phyloP scores from a whole-genome alignment of 1,284 basidiomycete genomes.

The Cryptococcus deneoformans region DNA sequence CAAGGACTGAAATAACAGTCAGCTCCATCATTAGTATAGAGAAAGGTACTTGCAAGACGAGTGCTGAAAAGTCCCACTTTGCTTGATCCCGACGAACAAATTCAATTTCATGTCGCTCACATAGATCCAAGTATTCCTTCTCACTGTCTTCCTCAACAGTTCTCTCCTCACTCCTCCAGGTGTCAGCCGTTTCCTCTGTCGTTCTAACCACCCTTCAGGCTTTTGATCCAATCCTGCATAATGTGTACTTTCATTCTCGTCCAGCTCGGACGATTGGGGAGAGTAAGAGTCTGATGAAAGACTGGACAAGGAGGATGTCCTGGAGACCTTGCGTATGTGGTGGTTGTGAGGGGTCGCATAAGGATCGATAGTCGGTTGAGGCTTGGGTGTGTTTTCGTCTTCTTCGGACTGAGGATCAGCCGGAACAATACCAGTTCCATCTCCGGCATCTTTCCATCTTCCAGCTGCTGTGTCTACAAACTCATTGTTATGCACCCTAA shows the following conservation, averaged over 20 bases:
- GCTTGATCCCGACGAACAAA: conserved; percentile 69
- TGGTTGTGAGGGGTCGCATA: conserved; percentile 1
- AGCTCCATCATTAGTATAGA: conserved; percentile 48
- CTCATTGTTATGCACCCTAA: conserved; percentile 58
- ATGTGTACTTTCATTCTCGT: conserved; percentile 55
- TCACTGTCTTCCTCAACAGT: conserved; percentile 59
- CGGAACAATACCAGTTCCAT: conserved; percentile 59
- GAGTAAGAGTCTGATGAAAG: conserved; percentile 21
- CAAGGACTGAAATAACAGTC: conserved; percentile 35
- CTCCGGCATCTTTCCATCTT: conserved; percentile 62
- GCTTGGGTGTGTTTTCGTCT: conserved; percentile 5
- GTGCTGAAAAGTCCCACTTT: conserved; percentile 66
- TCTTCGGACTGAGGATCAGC: conserved; percentile 34
- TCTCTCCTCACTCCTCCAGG: conserved; percentile 58
- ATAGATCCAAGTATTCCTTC: conserved; percentile 67
- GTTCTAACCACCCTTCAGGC: conserved; percentile 46
- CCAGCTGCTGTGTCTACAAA: conserved; percentile 61
- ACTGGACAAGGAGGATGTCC: conserved; percentile 1
- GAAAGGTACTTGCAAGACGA: conserved; percentile 55
- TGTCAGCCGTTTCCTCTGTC: conserved; percentile 55
- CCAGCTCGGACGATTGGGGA: conserved; percentile 25
- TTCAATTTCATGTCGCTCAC: conserved; percentile 55
- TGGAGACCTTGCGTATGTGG: not conserved
- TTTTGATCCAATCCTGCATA: conserved; percentile 52
- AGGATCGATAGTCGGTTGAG: not conserved